These are phyloP conservation scores for Cavenderia fasciculata DNA, from an alignment of 78 protist genomes.

Conservation along the genomic window DNA sequence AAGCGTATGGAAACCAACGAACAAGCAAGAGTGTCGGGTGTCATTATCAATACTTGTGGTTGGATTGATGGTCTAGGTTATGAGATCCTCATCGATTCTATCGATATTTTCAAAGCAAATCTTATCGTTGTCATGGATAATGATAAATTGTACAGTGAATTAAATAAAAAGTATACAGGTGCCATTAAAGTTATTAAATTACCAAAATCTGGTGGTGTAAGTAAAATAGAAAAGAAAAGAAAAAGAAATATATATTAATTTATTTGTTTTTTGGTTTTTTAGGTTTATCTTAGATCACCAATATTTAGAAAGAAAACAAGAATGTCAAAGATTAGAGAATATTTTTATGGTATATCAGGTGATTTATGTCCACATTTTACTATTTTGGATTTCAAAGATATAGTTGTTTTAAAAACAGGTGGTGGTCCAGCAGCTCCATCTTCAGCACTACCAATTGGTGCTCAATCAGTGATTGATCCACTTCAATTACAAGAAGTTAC, in stretches of 20 bases:
- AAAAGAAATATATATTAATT: not conserved
- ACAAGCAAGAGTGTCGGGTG: constrained; percentile 59
- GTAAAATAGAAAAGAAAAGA: not conserved
- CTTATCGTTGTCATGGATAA: constrained; percentile 64
- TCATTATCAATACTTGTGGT: constrained; percentile 88
- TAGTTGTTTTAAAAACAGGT: constrained; percentile 59
- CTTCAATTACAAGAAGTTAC: constrained; percentile 24
- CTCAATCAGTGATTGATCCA: constrained; percentile 18
- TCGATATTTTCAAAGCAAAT: constrained; percentile 13
- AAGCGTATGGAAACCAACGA: constrained; percentile 10
- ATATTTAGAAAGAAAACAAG: constrained; percentile 64
- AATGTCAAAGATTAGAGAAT: constrained; percentile 44
- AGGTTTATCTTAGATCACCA: constrained; percentile 49
- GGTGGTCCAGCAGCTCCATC: constrained; percentile 59
- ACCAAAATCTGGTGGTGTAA: constrained; percentile 81
- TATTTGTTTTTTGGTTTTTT: not conserved
- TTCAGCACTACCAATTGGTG: constrained; percentile 53
- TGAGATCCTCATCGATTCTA: constrained; percentile 34
- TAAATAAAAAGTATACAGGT: not conserved
- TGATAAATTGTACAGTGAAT: constrained; percentile 78
- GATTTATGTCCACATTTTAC: constrained; percentile 69
- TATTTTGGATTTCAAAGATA: constrained; percentile 58
- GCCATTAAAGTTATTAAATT: constrained; percentile 29
- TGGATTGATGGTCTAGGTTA: constrained; percentile 91
- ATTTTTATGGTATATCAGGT: constrained; percentile 73